Base-by-base conservation (phyloP, 2,329 filamentous ascomycete genomes). In the Cordyceps tenuipes region DNA sequence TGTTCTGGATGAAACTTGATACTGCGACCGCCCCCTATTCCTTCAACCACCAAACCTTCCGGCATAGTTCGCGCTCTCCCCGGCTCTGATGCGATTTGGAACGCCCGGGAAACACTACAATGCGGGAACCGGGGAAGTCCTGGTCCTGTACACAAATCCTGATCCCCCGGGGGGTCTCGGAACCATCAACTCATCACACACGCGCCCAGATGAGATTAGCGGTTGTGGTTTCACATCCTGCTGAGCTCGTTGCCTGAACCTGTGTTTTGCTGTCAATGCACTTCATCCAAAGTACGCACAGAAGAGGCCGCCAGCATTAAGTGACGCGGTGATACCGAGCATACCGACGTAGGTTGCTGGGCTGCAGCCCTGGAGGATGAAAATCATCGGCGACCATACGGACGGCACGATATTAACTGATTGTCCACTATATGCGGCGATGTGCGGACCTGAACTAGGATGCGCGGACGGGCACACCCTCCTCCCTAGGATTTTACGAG, bases 91-190 rank as follows among this genome's bases (percentile, higher is more conserved):
- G 48, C 39, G 31, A 43, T 31, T 39, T 59, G 57, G 53, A 59
- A 59, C 57, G n/a, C 17, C n/a, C 15, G 12, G 50, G 31, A 13
- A 23, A 49, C 39, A 12, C 29, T 46, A 39, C 49, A 15, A 39
- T 41, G 47, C 41, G 19, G 15, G 39, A 43, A 36, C 34, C 17
- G 47, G 13, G 29, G 29, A 1, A 26, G 34, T 36, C 23, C 23
- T 48, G 23, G 31, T 44, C 15, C 44, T 49, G 50, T 52, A 53
- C 48, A 53, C 57, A 60, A 48, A 49, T 54, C 47, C 43, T 55
- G 49, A 17, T 48, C 15, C 50, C 21, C 31, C 49, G 23, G 34
- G 34, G 19, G 39, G 39, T 29, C 47, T 47, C 57, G 49, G 48
- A 41, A 39, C 34, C 17, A 39, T 29, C 26, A 49, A 34, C 34